Evolutionary conservation across 116 monocot genomes (phyloP).

Genomic region (Posidonia oceanica): DNA sequence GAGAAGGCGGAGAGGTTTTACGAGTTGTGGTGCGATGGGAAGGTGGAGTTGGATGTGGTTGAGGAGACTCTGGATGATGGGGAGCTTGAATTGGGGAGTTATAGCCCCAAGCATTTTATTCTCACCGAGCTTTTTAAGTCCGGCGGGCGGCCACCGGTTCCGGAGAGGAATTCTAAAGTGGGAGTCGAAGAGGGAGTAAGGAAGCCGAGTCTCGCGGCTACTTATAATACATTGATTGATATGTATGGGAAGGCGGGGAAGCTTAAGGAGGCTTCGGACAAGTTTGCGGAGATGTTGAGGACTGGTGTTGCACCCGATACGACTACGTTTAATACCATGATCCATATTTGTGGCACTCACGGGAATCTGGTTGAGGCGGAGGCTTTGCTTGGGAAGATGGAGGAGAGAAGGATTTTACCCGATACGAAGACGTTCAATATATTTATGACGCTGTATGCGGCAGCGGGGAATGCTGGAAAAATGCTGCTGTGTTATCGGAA

Average conservation of each 20-base stretch:
- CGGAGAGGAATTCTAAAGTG: neutral
- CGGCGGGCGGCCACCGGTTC: slow-evolving; percentile 18
- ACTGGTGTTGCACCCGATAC: slow-evolving; percentile 48
- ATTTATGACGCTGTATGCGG: slow-evolving; percentile 57
- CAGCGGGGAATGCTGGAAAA: slow-evolving; percentile 15
- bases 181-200: slow-evolving; percentile 2
- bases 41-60: slow-evolving; percentile 24
- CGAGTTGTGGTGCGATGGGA: slow-evolving; percentile 42
- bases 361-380: slow-evolving; percentile 48
- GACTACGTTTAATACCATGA: slow-evolving; percentile 79
- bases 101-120: slow-evolving; percentile 46
- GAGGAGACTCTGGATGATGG: neutral
- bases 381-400: slow-evolving; percentile 50
- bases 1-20: slow-evolving; percentile 40
- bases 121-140: slow-evolving; percentile 49
- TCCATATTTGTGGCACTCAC: slow-evolving; percentile 41
- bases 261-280: slow-evolving; percentile 55
- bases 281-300: slow-evolving; percentile 47
- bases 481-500: slow-evolving; percentile 30
- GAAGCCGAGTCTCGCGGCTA: slow-evolving; percentile 55
- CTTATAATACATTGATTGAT: slow-evolving; percentile 78
- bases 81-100: slow-evolving; percentile 1
- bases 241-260: slow-evolving; percentile 73
- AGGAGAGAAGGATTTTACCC: slow-evolving; percentile 42
- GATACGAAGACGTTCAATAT: slow-evolving; percentile 76